Base-by-base conservation (phyloP, 345 rosid species). In the Linum tenue region DNA sequence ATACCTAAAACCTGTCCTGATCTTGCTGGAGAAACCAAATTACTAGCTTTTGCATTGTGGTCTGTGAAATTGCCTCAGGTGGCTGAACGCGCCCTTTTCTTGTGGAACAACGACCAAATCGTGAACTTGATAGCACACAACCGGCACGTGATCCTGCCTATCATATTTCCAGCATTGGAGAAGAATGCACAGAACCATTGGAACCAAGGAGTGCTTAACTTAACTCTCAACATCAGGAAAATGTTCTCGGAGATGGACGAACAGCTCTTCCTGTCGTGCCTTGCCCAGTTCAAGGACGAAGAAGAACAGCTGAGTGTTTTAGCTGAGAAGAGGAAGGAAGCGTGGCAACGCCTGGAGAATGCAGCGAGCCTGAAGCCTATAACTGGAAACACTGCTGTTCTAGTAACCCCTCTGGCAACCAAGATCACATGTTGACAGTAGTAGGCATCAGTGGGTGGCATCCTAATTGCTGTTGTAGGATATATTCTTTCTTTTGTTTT, bases 71-170 rank as follows among this genome's bases (percentile, higher is more conserved):
- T 69, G 61, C 72, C 68, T 77, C 84, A 91, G 98, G 96, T 91
- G 60, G 92, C 98, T 22, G 98, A 91, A 79, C 85, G 95, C 69
- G 84, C 98, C 58, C 78, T 91, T 12, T 84, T 85, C 78, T 73
- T 89, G 55, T 91, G 98, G 98, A 91, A 89, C 89, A 91, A 89
- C 2, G 98, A 91, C 77, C 98, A 89, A 75, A 84, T 89, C 6
- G 80, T 86, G 44, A 81, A 84, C 78, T 73, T 91, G 76, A 78
- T 89, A 55, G 83, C 81, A 35, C 92, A 84, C 22, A 86, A 84
- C 70, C 78, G 92, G 76, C 84, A 76, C 65, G 82, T 75, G 65
- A 75, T 91, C 56, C 62, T 91, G 67, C 95, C 95, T 5, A 67
- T 86, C 58, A 74, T 91, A 73, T 81, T 86, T 70, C 82, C 88